These are phyloP conservation scores for Fagopyrum tataricum DNA, from an alignment of 148 eudicot genomes.

Conservation along the genomic window DNA sequence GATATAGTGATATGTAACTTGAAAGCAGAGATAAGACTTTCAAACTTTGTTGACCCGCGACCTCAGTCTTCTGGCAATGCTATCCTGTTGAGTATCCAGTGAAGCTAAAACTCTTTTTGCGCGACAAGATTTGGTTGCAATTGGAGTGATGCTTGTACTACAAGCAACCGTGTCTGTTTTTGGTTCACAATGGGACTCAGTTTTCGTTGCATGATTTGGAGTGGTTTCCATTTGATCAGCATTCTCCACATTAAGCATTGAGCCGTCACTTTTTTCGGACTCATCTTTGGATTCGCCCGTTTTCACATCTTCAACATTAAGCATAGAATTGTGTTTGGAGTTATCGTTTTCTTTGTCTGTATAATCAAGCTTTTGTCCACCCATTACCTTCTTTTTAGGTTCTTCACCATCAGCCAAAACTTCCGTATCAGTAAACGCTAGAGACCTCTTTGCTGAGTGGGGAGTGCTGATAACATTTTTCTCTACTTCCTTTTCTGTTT, in stretches of 20 bases:
- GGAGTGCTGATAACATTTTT: not conserved
- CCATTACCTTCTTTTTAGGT: constrained; percentile 5
- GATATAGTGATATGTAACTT: not conserved
- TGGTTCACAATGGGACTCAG: constrained; percentile 11
- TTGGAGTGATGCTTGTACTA: not conserved
- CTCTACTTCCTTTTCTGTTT: not conserved
- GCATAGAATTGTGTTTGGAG: not conserved
- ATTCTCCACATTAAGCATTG: not conserved
- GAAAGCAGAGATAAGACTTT: not conserved
- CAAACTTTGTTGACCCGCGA: constrained; percentile 11
- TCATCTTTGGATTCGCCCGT: not conserved
- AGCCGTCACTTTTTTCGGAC: not conserved
- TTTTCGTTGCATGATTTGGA: constrained; percentile 1
- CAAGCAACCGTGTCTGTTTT: constrained; percentile 25
- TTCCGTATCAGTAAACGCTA: constrained; percentile 1
- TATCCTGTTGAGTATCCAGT: constrained; percentile 3
- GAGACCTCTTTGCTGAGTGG: constrained; percentile 12
- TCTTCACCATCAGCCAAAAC: constrained; percentile 8
- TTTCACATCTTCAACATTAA: constrained; percentile 1
- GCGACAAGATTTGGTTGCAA: no score
- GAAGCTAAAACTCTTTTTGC: not conserved
- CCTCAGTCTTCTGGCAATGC: constrained; percentile 25
- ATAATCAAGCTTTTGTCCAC: constrained; percentile 10
- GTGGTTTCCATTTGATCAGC: constrained; percentile 18
- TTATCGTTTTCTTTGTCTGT: constrained; percentile 13